phyloP scores from a whole-genome alignment of 805 yeast genomes.

The Starmerella vitae region DNA sequence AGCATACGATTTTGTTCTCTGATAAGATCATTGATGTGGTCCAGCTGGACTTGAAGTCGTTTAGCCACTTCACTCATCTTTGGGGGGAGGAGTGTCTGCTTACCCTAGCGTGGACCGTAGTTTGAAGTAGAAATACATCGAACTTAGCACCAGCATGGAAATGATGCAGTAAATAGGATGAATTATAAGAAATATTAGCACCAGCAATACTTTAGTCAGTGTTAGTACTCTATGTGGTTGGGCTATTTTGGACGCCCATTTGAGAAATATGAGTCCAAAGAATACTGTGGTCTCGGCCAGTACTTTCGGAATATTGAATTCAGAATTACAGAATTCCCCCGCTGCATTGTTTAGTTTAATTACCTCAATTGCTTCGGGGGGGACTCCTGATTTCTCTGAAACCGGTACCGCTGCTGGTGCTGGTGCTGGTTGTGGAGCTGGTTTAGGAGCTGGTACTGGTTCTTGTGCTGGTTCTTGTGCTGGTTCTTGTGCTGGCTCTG shows the following conservation, averaged over 20 bases:
- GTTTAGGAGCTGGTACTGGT: not conserved
- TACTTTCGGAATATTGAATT: slow-evolving; percentile 8
- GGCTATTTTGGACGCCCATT: slow-evolving; percentile 10
- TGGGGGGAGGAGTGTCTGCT: too few species aligned
- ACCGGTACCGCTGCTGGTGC: not conserved
- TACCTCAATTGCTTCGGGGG: not conserved
- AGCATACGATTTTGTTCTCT: slow-evolving; percentile 21
- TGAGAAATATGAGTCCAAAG: slow-evolving; percentile 11
- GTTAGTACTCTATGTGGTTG: slow-evolving; percentile 4
- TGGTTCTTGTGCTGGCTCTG: not conserved
- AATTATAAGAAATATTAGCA: slow-evolving; percentile 7
- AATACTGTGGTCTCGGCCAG: slow-evolving; percentile 17
- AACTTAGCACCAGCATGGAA: not conserved
- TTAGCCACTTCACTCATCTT: not conserved
- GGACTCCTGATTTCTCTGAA: too few species aligned
- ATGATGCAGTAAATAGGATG: slow-evolving; percentile 13
- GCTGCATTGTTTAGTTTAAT: slow-evolving; percentile 7
- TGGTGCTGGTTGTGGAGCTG: not conserved
- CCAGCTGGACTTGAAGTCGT: slow-evolving; percentile 18
- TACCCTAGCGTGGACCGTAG: not conserved
- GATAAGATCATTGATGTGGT: slow-evolving; percentile 18
- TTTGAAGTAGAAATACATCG: slow-evolving; percentile 4
- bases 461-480: not conserved
- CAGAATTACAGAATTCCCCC: slow-evolving; percentile 1
- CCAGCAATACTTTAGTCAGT: slow-evolving; percentile 8